Conservation (phyloP, 495 filamentous ascomycete genomes). For the Lepidopterella palustris region DNA sequence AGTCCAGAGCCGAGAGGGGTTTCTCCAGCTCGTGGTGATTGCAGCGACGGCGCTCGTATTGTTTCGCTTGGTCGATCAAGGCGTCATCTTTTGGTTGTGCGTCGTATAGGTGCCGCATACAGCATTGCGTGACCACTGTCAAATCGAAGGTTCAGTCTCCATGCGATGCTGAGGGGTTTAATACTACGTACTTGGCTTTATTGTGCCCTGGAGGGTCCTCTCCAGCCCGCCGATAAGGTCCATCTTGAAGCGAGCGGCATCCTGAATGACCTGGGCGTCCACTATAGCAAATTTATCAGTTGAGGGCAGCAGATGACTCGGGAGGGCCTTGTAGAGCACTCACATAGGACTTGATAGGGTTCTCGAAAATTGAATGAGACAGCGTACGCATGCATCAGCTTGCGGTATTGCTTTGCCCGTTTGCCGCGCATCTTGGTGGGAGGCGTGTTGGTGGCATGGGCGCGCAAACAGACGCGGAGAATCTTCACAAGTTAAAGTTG, state of each 20-base stretch:
- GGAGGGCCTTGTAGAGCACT: constrained; percentile 18
- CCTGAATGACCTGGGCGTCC: constrained; percentile 72
- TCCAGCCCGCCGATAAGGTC: constrained; percentile 65
- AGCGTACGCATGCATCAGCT: no score
- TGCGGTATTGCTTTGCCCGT: no score
- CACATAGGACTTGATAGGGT: constrained; percentile 77
- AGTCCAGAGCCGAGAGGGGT: constrained; percentile 69
- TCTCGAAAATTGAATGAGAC: constrained; percentile 88
- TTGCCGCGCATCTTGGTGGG: no score
- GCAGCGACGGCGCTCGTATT: constrained; percentile 78
- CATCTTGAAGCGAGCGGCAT: constrained; percentile 72
- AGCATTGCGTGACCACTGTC: constrained; percentile 34
- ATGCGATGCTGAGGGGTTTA: no score
- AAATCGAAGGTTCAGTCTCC: constrained; percentile 37
- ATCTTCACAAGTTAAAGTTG: no score
- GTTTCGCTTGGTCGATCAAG: constrained; percentile 63
- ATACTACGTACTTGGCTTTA: constrained; percentile 68
- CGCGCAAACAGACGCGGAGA: no score
- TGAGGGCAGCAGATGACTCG: constrained; percentile 38
- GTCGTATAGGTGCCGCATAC: constrained; percentile 65
- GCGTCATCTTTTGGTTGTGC: constrained; percentile 49
- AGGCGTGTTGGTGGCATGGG: no score
- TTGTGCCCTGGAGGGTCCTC: constrained; percentile 66
- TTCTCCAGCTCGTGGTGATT: constrained; percentile 76
- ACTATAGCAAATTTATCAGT: constrained; percentile 38